A percentile compares a stretch with the other conserved stretches of the same genome.
Evolutionary conservation across 352 stramenopile genomes (phyloP).

Genomic region (Phytophthora cactorum): DNA sequence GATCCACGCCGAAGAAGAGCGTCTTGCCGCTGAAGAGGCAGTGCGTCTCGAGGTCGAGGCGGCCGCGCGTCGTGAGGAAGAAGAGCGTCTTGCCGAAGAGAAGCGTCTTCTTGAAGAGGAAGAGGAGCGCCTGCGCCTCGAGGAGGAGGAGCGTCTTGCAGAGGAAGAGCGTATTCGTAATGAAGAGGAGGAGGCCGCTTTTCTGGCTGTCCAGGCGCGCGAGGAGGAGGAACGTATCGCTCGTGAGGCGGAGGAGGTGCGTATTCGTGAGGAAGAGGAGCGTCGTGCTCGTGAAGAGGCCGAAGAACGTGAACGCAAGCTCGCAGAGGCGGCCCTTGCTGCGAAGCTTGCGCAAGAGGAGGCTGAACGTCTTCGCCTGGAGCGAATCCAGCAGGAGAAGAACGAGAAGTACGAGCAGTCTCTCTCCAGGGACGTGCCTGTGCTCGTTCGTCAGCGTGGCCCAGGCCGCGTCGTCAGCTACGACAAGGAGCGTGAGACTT

Average conservation of each 20-base stretch:
- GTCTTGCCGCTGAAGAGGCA: conserved; percentile 28
- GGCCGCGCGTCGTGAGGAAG: conserved; percentile 27
- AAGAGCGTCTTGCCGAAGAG: conserved; percentile 36
- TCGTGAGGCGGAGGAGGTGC: conserved; percentile 36
- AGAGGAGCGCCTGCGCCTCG: conserved; percentile 39
- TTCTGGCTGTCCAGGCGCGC: conserved; percentile 19
- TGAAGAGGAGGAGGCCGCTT: conserved; percentile 27
- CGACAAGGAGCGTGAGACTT: conserved; percentile 80
- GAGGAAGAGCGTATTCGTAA: conserved; percentile 33
- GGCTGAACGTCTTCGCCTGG: conserved; percentile 53
- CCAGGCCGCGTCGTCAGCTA: conserved; percentile 79
- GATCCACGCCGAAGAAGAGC: conserved; percentile 31
- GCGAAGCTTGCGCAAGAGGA: conserved; percentile 49
- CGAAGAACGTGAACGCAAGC: conserved; percentile 50
- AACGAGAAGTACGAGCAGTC: conserved; percentile 88
- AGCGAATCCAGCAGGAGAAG: conserved; percentile 69
- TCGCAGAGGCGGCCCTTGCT: conserved; percentile 50
- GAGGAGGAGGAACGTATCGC: conserved; percentile 37
- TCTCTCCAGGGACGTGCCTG: conserved; percentile 86
- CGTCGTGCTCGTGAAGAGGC: conserved; percentile 38
- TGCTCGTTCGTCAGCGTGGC: conserved; percentile 77
- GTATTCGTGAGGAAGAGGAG: conserved; percentile 41
- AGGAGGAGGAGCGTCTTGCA: conserved; percentile 35
- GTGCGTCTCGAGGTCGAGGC: conserved; percentile 26
- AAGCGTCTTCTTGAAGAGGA: conserved; percentile 26